phyloP scores from a whole-genome alignment of 2,329 filamentous ascomycete genomes.

The Exophiala xenobiotica region DNA sequence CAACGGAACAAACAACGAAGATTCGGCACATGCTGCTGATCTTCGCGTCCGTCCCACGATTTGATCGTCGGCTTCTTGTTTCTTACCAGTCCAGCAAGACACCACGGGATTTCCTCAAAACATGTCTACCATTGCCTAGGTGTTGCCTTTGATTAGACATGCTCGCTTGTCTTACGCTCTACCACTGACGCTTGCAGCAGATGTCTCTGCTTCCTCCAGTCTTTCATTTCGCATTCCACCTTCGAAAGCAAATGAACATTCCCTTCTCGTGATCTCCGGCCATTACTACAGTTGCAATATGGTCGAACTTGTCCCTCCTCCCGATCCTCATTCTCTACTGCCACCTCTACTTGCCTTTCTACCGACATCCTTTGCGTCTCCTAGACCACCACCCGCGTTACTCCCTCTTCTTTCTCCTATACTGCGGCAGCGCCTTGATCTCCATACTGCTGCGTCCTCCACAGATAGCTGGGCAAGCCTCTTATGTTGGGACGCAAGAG shows the following conservation, averaged over 20 bases:
- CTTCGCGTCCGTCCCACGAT: not conserved
- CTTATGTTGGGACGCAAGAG: constrained; percentile 57
- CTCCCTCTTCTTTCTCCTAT: constrained; percentile 63
- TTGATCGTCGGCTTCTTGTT: not conserved
- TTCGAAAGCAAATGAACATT: not conserved
- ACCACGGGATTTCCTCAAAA: not conserved
- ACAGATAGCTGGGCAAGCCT: constrained; percentile 58
- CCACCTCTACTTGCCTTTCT: constrained; percentile 64
- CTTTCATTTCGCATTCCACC: not conserved
- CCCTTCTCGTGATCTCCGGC: not conserved
- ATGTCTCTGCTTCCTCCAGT: not conserved
- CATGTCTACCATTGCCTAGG: not conserved
- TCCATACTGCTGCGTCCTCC: constrained; percentile 49
- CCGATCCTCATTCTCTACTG: constrained; percentile 57
- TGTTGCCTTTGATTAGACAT: not conserved
- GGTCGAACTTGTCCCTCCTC: constrained; percentile 56
- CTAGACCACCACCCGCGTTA: constrained; percentile 59
- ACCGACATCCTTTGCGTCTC: constrained; percentile 59
- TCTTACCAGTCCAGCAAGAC: not conserved
- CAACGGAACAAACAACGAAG: not conserved
- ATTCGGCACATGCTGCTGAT: not conserved
- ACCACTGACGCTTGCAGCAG: not conserved
- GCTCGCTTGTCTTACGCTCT: not conserved
- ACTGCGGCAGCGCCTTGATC: constrained; percentile 60
- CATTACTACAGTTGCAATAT: constrained; percentile 36